These are phyloP conservation scores for Nakaseomyces kungkrabaensis DNA, from an alignment of 1,139 yeast genomes.

Conservation along the genomic window DNA sequence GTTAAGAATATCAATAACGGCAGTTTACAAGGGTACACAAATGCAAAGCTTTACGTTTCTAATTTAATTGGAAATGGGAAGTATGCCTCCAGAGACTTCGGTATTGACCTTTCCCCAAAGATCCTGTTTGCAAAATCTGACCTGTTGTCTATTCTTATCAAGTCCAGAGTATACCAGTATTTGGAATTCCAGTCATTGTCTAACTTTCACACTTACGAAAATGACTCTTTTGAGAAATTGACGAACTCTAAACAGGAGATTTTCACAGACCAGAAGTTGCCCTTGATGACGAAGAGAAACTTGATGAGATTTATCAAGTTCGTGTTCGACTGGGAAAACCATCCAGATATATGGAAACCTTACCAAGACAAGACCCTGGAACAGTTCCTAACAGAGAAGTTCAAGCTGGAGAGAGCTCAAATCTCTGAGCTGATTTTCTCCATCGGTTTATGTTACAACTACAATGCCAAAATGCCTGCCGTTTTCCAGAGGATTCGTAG, in stretches of 20 bases:
- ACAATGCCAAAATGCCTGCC: slow-evolving; percentile 53
- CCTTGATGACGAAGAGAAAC: slow-evolving; percentile 67
- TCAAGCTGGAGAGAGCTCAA: slow-evolving; percentile 65
- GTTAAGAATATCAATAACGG: slow-evolving; percentile 49
- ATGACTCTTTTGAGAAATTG: slow-evolving; percentile 79
- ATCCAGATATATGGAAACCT: slow-evolving; percentile 42
- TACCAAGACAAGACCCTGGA: slow-evolving; percentile 49
- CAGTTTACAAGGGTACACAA: slow-evolving; percentile 36
- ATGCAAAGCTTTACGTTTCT: slow-evolving; percentile 69
- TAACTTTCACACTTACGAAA: slow-evolving; percentile 83
- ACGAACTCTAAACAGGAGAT: slow-evolving; percentile 84
- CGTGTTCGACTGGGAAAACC: slow-evolving; percentile 60
- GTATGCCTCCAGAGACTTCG: slow-evolving; percentile 54
- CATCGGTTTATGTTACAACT: slow-evolving; percentile 64
- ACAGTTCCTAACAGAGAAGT: slow-evolving; percentile 49
- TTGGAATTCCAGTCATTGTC: slow-evolving; percentile 85
- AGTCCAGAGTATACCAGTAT: slow-evolving; percentile 81
- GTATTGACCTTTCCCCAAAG: slow-evolving; percentile 84
- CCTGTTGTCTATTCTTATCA: slow-evolving; percentile 63
- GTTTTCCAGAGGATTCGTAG: slow-evolving; percentile 77
- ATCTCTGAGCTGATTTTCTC: slow-evolving; percentile 75
- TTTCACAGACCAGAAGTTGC: slow-evolving; percentile 76
- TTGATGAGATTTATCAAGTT: slow-evolving; percentile 91
- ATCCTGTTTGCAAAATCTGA: slow-evolving; percentile 83
- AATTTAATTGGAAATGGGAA: slow-evolving; percentile 34